Base-by-base conservation (phyloP, 495 filamentous ascomycete genomes). In the Aspergillus indologenus region DNA sequence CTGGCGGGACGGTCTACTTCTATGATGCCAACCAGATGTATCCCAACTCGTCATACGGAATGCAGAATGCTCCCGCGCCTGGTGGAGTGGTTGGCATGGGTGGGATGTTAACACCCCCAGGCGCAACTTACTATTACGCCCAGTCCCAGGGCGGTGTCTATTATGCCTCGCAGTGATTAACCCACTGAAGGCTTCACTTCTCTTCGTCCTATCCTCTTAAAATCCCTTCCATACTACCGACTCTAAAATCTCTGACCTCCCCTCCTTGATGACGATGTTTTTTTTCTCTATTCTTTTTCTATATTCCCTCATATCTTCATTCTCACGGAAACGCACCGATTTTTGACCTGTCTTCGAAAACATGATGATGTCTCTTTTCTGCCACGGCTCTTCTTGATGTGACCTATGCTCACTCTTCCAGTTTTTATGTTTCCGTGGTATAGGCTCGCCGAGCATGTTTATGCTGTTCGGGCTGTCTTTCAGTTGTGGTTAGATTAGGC, bases 1-100 rank as follows among this genome's bases (percentile, higher is more conserved):
- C 86, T 61, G 92, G 93, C 61, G 94, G 95, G 48, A 97, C 92
- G 78, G 91, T 96, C 4, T 98, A 96, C 71, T 99, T 96, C 69
- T 92, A 91, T 58, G 87, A 96, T 65, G 80, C 88, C 29, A 80
- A 86, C 11, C 88, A 94, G 69, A 75, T 91, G 57, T 76, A 75
- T 54, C 62, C 74, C 12, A 79, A 80, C 45, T 67, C 81, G 9
- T 80, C 85, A 58, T 70, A 64, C 45, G 71, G 80, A 26, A 70
- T 81, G 56, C 76, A 73, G 48, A 80, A 72, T 52, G 53, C 62
- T 61, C 76, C 76, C 56, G 84, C 63, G 45, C 69, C 76, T 54
- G 81, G 77, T 54, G 85, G 83, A 17, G 81, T 87, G 53, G 82
- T 87, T 48, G 88, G 83, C 24, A 89, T 90, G 83, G 88, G 86